These are phyloP conservation scores for Cardamine resedifolia DNA, from an alignment of 345 rosid species.

Conservation along the genomic window DNA sequence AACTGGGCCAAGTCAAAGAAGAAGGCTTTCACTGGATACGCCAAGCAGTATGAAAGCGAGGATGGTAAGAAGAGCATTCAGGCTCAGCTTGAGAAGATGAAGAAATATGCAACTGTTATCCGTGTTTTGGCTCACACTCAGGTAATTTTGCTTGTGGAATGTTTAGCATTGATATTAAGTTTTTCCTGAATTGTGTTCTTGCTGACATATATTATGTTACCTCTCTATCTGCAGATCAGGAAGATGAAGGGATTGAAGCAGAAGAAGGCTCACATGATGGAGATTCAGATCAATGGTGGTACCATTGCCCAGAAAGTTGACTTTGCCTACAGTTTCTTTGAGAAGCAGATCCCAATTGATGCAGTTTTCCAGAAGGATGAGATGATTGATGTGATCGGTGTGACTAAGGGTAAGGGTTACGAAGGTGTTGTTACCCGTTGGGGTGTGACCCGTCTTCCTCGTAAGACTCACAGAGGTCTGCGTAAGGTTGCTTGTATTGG, in stretches of 20 bases:
- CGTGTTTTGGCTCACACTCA: constrained; percentile 90
- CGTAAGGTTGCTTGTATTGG: constrained; percentile 96
- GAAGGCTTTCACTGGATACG: constrained; percentile 77
- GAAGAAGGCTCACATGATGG: constrained; percentile 90
- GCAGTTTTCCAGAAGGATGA: constrained; percentile 89
- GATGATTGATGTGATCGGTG: constrained; percentile 82
- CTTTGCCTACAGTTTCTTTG: constrained; percentile 74
- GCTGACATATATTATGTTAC: not conserved
- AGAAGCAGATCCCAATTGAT: constrained; percentile 77
- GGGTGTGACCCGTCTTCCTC: constrained; percentile 91
- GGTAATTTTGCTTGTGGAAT: constrained; percentile 30
- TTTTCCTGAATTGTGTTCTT: not conserved
- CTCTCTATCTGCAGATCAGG: constrained; percentile 51
- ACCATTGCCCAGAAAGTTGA: constrained; percentile 74
- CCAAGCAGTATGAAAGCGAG: constrained; percentile 55
- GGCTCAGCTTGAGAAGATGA: constrained; percentile 76
- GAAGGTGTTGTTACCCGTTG: constrained; percentile 94
- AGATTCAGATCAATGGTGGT: constrained; percentile 87
- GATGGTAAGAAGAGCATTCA: constrained; percentile 68
- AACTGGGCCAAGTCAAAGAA: constrained; percentile 87
- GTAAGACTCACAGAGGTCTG: constrained; percentile 89
- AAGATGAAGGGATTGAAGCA: constrained; percentile 90
- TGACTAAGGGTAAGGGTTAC: constrained; percentile 86
- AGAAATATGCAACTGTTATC: constrained; percentile 69
- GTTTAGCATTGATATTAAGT: not conserved